phyloP scores from a whole-genome alignment of 2,329 filamentous ascomycete species.

The Tolypocladium endophyticum region DNA sequence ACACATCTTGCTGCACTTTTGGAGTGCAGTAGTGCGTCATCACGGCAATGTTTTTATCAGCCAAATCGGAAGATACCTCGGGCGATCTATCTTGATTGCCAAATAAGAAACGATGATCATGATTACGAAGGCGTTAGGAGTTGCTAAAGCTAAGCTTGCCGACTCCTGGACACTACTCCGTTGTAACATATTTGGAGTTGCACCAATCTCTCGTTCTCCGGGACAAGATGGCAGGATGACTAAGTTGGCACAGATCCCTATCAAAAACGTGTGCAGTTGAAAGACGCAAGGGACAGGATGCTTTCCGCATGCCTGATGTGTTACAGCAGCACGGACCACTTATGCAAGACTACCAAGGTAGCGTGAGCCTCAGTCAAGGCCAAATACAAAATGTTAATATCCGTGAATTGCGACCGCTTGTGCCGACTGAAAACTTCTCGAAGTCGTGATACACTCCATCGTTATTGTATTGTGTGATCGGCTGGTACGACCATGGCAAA shows the following conservation, averaged over 20 bases:
- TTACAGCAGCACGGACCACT: not conserved
- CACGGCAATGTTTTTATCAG: slow-evolving; percentile 6
- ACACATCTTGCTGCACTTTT: not conserved
- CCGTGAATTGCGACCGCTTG: not conserved
- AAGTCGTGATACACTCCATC: not conserved
- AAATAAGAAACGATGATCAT: slow-evolving; percentile 10
- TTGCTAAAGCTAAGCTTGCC: slow-evolving; percentile 3
- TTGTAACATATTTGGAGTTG: not conserved
- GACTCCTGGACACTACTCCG: not conserved
- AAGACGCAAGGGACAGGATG: slow-evolving; percentile 1
- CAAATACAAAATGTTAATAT: not conserved
- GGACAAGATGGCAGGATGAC: not conserved
- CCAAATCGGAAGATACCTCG: slow-evolving; percentile 18
- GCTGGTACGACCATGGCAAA: not conserved
- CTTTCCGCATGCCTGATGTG: slow-evolving; percentile 1
- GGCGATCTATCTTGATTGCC: slow-evolving; percentile 10
- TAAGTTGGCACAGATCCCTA: not conserved
- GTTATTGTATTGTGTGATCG: not conserved
- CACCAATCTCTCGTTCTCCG: not conserved
- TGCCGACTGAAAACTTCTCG: not conserved
- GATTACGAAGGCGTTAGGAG: slow-evolving; percentile 16
- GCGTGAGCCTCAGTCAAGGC: slow-evolving; percentile 1
- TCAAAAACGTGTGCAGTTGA: not conserved
- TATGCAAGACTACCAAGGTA: not conserved
- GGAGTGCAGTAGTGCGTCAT: slow-evolving; percentile 1